Percentiles rank a stretch among this genome's conserved stretches.
These are phyloP conservation scores for Elsinoe necatrix DNA, from an alignment of 2,329 filamentous ascomycete genomes.

Conservation along the genomic window DNA sequence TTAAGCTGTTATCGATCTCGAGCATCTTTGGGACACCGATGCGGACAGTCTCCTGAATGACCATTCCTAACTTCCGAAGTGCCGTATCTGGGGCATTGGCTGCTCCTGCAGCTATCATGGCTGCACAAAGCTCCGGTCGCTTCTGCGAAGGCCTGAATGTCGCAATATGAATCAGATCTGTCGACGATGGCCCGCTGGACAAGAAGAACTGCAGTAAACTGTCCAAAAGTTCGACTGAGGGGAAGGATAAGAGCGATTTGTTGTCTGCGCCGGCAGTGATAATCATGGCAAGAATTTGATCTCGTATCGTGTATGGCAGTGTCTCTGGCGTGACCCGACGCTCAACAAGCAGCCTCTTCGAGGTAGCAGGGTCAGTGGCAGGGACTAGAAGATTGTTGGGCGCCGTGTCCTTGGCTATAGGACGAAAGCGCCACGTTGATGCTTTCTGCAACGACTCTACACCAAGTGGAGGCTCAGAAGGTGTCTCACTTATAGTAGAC, in stretches of 20 bases:
- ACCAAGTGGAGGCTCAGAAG: constrained; percentile 25
- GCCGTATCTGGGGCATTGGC: constrained; percentile 49
- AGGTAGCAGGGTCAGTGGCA: constrained; percentile 30
- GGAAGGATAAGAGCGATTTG: constrained; percentile 52
- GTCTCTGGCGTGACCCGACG: constrained; percentile 36
- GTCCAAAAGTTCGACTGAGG: constrained; percentile 52
- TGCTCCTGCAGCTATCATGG: constrained; percentile 54
- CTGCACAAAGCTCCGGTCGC: constrained; percentile 51
- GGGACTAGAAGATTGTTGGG: constrained; percentile 34
- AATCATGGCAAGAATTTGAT: constrained; percentile 57
- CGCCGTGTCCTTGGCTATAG: constrained; percentile 29
- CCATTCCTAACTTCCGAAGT: constrained; percentile 52
- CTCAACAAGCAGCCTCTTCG: constrained; percentile 29
- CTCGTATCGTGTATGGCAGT: constrained; percentile 37
- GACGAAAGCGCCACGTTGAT: constrained; percentile 40
- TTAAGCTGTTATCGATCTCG: constrained; percentile 43
- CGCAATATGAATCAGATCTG: constrained; percentile 53
- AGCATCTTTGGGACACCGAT: constrained; percentile 34
- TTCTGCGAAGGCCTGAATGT: constrained; percentile 50
- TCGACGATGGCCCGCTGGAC: constrained; percentile 40
- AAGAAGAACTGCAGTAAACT: constrained; percentile 54
- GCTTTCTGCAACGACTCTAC: constrained; percentile 33
- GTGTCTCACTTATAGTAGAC: constrained; percentile 28
- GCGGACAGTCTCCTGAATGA: constrained; percentile 42
- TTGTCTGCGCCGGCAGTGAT: constrained; percentile 47